A percentile compares a stretch with the other conserved stretches of the same genome.
phyloP scores from a whole-genome alignment of 441 rosid species.

The Adansonia madagascariensis region DNA sequence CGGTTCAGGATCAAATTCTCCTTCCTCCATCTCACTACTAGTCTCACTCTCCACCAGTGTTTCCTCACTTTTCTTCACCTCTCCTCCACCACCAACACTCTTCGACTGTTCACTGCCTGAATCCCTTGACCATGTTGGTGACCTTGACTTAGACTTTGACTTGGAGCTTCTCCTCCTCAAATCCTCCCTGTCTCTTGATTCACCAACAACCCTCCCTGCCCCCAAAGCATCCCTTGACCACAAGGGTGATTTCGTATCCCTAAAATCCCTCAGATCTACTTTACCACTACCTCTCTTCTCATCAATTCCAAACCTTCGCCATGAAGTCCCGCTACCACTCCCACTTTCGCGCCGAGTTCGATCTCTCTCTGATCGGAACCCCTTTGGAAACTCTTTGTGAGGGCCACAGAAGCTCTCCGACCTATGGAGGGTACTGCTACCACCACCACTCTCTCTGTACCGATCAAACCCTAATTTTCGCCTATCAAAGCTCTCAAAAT shows the following conservation, averaged over 20 bases:
- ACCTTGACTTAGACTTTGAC: conserved; percentile 55
- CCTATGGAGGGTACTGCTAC: conserved; percentile 53
- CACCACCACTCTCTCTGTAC: conserved; percentile 45
- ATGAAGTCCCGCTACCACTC: conserved; percentile 59
- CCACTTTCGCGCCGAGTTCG: conserved; percentile 72
- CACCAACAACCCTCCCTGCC: conserved; percentile 45
- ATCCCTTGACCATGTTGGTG: conserved; percentile 69
- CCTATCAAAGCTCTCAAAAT: conserved; percentile 65
- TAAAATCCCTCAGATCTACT: conserved; percentile 44
- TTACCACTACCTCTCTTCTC: conserved; percentile 51
- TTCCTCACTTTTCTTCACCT: conserved; percentile 44
- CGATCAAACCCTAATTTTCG: conserved; percentile 55
- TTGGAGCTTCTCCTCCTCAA: conserved; percentile 41
- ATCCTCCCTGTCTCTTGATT: conserved; percentile 35
- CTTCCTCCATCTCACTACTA: conserved; percentile 99
- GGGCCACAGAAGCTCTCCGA: conserved; percentile 79
- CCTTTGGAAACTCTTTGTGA: conserved; percentile 84
- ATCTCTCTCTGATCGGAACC: conserved; percentile 88
- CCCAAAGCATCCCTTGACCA: conserved; percentile 72
- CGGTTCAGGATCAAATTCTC: conserved; percentile 86
- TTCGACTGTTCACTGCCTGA: conserved; percentile 72
- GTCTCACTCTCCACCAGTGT: conserved; percentile 53
- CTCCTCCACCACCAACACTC: conserved; percentile 48
- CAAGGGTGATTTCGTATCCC: conserved; percentile 63
- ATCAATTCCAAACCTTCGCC: conserved; percentile 68